Base-by-base conservation (phyloP, 495 filamentous ascomycete species). In the Aeminium ludgeri region DNA sequence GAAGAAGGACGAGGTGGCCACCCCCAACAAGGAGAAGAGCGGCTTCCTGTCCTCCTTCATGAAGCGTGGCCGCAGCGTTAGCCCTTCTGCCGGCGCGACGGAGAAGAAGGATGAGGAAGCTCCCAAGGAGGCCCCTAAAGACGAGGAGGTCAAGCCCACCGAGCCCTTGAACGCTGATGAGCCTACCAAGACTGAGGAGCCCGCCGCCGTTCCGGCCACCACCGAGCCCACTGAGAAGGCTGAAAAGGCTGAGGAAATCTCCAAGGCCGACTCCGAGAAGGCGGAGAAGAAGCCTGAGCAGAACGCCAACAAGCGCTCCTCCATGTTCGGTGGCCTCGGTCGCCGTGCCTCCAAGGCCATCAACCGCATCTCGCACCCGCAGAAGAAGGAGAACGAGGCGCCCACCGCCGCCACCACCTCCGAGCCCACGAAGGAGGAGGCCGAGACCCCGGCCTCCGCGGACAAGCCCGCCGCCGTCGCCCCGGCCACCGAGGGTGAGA, bases 31-130 rank as follows among this genome's bases (percentile, higher is more conserved):
- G 20, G 60, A 65, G 45, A 68, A 65, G 53, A 59, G 61, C 15
- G 61, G 64, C 15, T 63, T 73, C 32, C 65, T 76, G 33, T 68
- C 63, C 30, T 66, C 69, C 46, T 64, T 60, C 33, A 61, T 62
- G 34, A 53, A 51, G 43, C 36, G 46, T 15, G 42, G 48, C 35
- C 48, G 48, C n/a, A 47, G 44, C 16, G 48, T 47, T 7, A 43
- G 39, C 40, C 48, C 48, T 11, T 51, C 48, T 32, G 41, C 46
- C 20, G 30, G 29, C 40, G n/a, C 4, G 35, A 43, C 39, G 28
- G 47, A 47, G 35, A 41, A 36, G 20, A 17, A 23, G 29, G 41
- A 45, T 13, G 43, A 50, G 38, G 38, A 30, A n/a, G 17, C 29
- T 3, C 38, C 41, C 3, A 43, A 41, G 31, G 32, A 37, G 28